A percentile compares a stretch with the other conserved stretches of the same genome.
phyloP scores from a whole-genome alignment of 148 eudicot genomes.

The Rhododendron griersonianum region DNA sequence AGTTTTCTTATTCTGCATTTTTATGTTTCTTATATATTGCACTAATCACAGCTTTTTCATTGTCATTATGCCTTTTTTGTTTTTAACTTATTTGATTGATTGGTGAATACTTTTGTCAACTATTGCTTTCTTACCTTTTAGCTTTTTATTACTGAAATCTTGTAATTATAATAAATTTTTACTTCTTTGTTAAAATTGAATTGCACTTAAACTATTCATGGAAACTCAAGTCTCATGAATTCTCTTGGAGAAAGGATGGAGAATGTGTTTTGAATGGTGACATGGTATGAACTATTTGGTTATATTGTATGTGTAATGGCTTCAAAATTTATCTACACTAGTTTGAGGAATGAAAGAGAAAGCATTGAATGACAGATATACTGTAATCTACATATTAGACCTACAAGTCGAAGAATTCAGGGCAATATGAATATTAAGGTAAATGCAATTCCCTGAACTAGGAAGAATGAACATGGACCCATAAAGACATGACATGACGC shows the following conservation, averaged over 20 bases:
- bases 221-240: neutral
- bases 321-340: neutral
- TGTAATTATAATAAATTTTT: neutral
- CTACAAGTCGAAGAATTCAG: neutral
- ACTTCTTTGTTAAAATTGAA: neutral
- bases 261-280: neutral
- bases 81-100: neutral
- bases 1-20: constrained; percentile 20
- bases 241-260: too few species aligned
- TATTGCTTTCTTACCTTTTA: neutral
- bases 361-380: neutral
- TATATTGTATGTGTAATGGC: neutral
- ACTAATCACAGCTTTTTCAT: neutral
- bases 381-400: neutral
- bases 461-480: neutral
- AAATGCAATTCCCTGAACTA: neutral
- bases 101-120: neutral
- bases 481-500: neutral
- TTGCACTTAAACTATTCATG: neutral
- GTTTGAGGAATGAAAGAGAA: neutral
- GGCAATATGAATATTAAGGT: neutral
- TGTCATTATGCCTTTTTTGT: neutral
- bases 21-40: neutral
- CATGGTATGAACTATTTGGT: constrained; percentile 1
- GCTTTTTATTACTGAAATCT: neutral